A percentile compares a stretch with the other conserved stretches of the same genome.
These are phyloP conservation scores for Apiospora kogelbergensis DNA, from an alignment of 2,329 filamentous ascomycete species.

Conservation along the genomic window DNA sequence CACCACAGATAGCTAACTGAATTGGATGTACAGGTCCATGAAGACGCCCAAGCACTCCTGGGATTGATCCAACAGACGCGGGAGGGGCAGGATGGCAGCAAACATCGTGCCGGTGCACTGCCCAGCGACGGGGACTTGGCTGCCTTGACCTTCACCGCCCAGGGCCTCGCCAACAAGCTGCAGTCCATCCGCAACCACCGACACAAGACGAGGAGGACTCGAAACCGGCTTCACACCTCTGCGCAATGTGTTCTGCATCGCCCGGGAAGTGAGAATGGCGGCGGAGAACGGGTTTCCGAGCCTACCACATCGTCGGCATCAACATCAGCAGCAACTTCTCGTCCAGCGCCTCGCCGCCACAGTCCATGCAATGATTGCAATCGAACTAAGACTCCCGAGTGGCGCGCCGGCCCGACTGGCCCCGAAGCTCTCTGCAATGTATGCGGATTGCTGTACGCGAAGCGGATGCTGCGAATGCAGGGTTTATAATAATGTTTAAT, in stretches of 20 bases:
- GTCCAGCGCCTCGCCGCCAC: neutral
- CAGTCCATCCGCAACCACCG: neutral
- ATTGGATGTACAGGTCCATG: neutral
- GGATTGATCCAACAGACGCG: neutral
- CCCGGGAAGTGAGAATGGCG: neutral
- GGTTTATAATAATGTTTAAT: neutral
- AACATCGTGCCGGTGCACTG: neutral
- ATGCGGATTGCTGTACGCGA: conserved; percentile 57
- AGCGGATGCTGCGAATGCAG: conserved; percentile 10
- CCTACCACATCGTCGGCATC: neutral
- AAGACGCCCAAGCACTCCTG: neutral
- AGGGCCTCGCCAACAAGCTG: neutral
- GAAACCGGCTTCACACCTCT: neutral
- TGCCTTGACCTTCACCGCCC: neutral
- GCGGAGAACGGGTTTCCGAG: neutral
- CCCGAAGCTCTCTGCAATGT: conserved; percentile 73
- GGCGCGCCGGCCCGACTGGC: conserved; percentile 72
- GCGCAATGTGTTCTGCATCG: neutral
- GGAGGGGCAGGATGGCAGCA: neutral
- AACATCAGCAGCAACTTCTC: neutral
- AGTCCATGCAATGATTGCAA: conserved; percentile 47
- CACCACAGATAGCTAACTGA: neutral
- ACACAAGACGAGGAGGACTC: neutral
- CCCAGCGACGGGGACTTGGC: neutral
- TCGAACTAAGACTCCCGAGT: conserved; percentile 73